These are phyloP conservation scores for Boletus rubroflammeus DNA, from an alignment of 768 basidiomycete genomes.

Conservation along the genomic window DNA sequence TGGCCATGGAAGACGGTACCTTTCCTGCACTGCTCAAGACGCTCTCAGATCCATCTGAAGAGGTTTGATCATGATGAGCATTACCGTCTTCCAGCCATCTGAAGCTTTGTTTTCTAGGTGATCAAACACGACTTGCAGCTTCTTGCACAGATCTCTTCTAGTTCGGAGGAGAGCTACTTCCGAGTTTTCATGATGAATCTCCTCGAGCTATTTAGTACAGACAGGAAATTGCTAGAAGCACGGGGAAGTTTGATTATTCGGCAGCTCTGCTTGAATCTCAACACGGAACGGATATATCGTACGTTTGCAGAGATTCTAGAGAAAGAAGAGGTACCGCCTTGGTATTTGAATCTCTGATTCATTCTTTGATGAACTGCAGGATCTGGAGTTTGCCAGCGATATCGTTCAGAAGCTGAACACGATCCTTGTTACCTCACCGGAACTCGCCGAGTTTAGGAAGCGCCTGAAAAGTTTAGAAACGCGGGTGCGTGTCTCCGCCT, in stretches of 20 bases:
- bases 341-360: background rate
- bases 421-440: conserved; percentile 94
- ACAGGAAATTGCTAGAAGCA: conserved; percentile 82
- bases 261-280: conserved; percentile 89
- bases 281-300: conserved; percentile 92
- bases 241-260: conserved; percentile 94
- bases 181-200: conserved; percentile 94
- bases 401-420: conserved; percentile 98
- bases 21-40: conserved; percentile 95
- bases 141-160: conserved; percentile 94
- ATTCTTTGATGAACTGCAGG: conserved; percentile 42
- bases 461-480: conserved; percentile 91
- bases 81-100: background rate
- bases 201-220: conserved; percentile 92
- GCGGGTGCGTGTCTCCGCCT: conserved; percentile 51
- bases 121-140: conserved; percentile 96
- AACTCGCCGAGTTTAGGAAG: conserved; percentile 91
- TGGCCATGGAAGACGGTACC: conserved; percentile 95
- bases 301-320: conserved; percentile 97
- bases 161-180: conserved; percentile 94
- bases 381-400: conserved; percentile 94
- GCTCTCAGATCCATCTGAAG: conserved; percentile 93
- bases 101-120: conserved; percentile 48
- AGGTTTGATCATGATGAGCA: conserved; percentile 47
- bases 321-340: conserved; percentile 81